Conservation (phyloP, 305 asterid genomes). For the Fraxinus sp. region DNA sequence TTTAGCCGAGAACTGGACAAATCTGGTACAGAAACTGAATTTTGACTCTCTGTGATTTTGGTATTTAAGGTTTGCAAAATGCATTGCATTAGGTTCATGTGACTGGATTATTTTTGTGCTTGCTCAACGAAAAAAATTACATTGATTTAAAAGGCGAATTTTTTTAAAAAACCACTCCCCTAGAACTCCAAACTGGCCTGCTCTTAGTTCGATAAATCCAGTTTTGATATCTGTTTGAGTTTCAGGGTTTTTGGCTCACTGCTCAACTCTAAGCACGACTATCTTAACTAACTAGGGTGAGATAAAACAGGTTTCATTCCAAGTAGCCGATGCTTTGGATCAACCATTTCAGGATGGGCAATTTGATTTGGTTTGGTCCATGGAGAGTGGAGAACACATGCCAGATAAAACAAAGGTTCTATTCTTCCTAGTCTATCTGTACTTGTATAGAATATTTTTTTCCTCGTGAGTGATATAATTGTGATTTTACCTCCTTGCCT, state of each 20-base stretch:
- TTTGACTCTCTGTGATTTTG: not conserved
- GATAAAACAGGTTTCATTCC: constrained; percentile 61
- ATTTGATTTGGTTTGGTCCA: constrained; percentile 90
- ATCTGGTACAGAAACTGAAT: not conserved
- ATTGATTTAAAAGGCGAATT: not conserved
- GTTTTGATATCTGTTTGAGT: not conserved
- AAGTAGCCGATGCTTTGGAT: constrained; percentile 94
- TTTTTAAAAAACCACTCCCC: not conserved
- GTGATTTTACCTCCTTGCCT: not conserved
- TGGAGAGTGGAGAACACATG: constrained; percentile 99
- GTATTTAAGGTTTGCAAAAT: not conserved
- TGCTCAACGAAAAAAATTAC: not conserved
- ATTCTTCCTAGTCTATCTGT: not conserved
- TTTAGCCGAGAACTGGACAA: not conserved
- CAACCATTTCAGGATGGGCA: constrained; percentile 88
- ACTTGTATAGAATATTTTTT: not conserved
- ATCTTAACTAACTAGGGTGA: not conserved
- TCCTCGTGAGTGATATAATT: not conserved
- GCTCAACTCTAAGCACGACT: not conserved
- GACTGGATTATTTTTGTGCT: not conserved
- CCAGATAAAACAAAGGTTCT: constrained; percentile 83
- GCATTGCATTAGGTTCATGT: not conserved
- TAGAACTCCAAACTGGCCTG: not conserved
- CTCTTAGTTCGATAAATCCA: not conserved
- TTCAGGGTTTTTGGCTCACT: not conserved